A percentile compares a stretch with the other conserved stretches of the same genome.
Conservation (phyloP, 108 stramenopile genomes). For the Seminavis robusta region DNA sequence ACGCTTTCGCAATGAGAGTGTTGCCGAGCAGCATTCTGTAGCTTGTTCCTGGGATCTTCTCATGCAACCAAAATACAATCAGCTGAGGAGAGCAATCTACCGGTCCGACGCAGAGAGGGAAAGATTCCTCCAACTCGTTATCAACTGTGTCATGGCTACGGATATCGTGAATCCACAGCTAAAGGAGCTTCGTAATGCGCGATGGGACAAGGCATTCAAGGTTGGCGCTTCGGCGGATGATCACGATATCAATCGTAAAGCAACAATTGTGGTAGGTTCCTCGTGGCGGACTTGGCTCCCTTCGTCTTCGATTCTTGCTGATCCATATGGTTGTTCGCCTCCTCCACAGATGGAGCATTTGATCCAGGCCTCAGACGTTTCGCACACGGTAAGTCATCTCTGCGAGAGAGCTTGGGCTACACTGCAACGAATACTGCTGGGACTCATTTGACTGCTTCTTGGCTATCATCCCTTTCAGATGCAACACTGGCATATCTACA, state of each 20-base stretch:
- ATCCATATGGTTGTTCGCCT: too few species aligned
- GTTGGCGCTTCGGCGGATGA: conserved; percentile 4
- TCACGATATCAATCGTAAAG: conserved; percentile 7
- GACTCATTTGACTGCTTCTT: too few species aligned
- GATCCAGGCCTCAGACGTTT: conserved; percentile 28
- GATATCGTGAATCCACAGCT: conserved; percentile 16
- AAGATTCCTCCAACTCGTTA: conserved; percentile 14
- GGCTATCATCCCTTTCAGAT: too few species aligned
- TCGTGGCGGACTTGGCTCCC: conserved; percentile 22
- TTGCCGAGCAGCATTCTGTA: conserved; percentile 47
- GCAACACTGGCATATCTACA: too few species aligned
- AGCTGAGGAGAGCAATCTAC: conserved; percentile 7
- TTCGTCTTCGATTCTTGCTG: neutral
- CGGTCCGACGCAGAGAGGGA: neutral
- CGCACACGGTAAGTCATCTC: too few species aligned
- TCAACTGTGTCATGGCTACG: conserved; percentile 22
- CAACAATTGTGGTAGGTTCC: conserved; percentile 7
- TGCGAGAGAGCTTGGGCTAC: too few species aligned
- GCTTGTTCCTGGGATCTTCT: conserved; percentile 37
- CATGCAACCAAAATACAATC: conserved; percentile 27
- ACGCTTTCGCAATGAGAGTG: conserved; percentile 37
- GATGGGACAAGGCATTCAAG: conserved; percentile 24
- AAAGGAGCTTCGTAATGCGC: conserved; percentile 6
- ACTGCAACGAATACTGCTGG: too few species aligned
- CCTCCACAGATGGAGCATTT: conserved; percentile 26